Evolutionary conservation across 2,329 filamentous ascomycete species (phyloP).

Genomic region (Emydomyces testavorans): DNA sequence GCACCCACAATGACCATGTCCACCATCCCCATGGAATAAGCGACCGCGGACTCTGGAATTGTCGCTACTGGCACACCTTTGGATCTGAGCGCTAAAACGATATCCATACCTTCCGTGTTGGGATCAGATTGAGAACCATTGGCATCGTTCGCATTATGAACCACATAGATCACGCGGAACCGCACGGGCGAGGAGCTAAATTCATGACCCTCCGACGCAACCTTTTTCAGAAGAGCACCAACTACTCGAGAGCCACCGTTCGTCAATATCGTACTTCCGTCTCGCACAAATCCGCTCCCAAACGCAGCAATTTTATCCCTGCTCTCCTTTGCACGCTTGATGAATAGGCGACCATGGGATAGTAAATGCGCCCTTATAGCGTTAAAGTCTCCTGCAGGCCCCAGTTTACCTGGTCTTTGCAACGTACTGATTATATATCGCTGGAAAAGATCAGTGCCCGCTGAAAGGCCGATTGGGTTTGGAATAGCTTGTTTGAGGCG

Average conservation of each 20-base stretch:
- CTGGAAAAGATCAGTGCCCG: constrained; percentile 90
- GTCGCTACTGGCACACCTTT: constrained; percentile 73
- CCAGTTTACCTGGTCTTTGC: constrained; percentile 43
- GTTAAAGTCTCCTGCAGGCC: constrained; percentile 59
- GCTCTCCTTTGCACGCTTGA: constrained; percentile 71
- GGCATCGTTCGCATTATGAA: constrained; percentile 30
- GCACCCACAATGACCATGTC: constrained; percentile 55
- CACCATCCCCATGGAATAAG: constrained; percentile 65
- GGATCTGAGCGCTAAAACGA: constrained; percentile 58
- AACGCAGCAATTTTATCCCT: constrained; percentile 71
- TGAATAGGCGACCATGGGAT: constrained; percentile 76
- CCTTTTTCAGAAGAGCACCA: constrained; percentile 60
- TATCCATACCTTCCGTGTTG: constrained; percentile 53
- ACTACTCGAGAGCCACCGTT: constrained; percentile 83
- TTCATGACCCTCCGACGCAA: constrained; percentile 51
- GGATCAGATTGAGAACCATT: constrained; percentile 21
- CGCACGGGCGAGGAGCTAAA: constrained; percentile 46
- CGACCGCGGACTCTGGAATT: constrained; percentile 63
- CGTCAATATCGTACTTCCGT: constrained; percentile 74
- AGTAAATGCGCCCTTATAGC: constrained; percentile 72
- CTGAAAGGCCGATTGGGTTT: constrained; percentile 84
- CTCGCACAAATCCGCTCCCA: constrained; percentile 64
- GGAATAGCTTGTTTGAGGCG: constrained; percentile 66
- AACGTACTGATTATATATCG: constrained; percentile 74
- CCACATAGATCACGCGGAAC: constrained; percentile 75